Evolutionary conservation across 371 early-diverging fungal genomes (phyloP), one percentile per base, ranked within the genome.

Genomic region (Rhizopus sp.): DNA sequence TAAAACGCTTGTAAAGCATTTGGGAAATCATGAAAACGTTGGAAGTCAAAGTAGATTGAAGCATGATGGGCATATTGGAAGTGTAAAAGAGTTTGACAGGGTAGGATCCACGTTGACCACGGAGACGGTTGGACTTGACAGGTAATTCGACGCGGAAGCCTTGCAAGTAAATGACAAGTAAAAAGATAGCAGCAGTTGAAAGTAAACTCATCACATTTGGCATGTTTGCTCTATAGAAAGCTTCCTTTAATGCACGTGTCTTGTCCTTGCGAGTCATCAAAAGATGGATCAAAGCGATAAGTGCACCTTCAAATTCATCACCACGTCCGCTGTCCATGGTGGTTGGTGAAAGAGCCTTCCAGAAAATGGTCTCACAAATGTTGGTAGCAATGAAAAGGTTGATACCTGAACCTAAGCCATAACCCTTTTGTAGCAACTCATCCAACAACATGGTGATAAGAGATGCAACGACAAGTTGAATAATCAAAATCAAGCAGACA

Each of bases 71-170:
- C 96, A 97, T 99, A 87, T 99, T 99, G 73, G 99, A 98, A 46
- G 99, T 98, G 87, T 99, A 99, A 75, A 99, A 97, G 48, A 99
- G 83, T 84, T 99, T 99, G 87, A 99, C 87, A 48, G 99, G 99
- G 84, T 94, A 99, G 55, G 94, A 88, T 31, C 97, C 98, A 70
- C 93, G 94, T 74, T 98, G 98, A 50, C 99, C 99, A 78, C 98
- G 94, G 72, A 93, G 88, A 54, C 92, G 89, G 69, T 91, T 93
- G 33, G 98, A 97, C 78, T 99, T 98, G 78, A 99, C 93, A 46
- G 99, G 99, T 54, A 99, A 87, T 77, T 99, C 99, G 56, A 99
- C 96, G 62, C 99, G 91, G 92, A 99, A 95, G 40, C 99, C 99
- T 81, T 99, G 99, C 53, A 99, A 86, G 73, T 99, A 99, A 68